Base-by-base conservation (phyloP, 805 yeast species). In the Candida berthetii region DNA sequence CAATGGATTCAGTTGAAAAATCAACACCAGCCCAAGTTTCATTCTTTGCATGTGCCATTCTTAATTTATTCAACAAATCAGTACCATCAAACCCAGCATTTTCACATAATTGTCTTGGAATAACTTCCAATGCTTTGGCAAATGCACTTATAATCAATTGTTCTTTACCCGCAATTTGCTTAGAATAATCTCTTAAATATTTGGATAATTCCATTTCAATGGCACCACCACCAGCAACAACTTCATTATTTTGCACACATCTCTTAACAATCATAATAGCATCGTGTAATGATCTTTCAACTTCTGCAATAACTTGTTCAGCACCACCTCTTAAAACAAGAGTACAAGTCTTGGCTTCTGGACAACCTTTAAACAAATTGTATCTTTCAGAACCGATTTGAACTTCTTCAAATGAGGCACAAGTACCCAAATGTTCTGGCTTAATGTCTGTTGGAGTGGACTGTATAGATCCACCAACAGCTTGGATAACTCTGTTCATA, bases 141-240 rank as follows among this genome's bases (percentile, higher is more conserved):
- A 80, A 93, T 7, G 96, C 96, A 44, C 82, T 82, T 43, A 93
- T 84, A 44, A 93, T 82, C 47, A 93, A 70, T 68, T 93, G 99
- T 66, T 91, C 96, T 64, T 93, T 91, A 33, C 99, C 99, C 18
- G 96, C 88, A 53, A 93, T 85, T 16, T 87, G 76, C 57, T 83
- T 82, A 19, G 97, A 81, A 57, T 82, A 77, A 53, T 88, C 96
- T 57, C 99, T 78, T 53, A 93, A 72, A 61, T 85, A 79, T 61
- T 80, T 87, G 31, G 97, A 89, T 33, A 93, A 58, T 60, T 93
- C 98, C 99, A 93, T 93, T 66, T 93, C 99, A 48, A 89, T 84
- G 29, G 99, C 99, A 48, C 99, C 99, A 49, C 99, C 99, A 47
- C 99, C 99, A 13, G 96, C 98, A 43, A 93, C 99, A 50, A 93